Evolutionary conservation across 306 rosid species (phyloP), one percentile per base, ranked within the genome.

Genomic region (Cucurbita maxima): DNA sequence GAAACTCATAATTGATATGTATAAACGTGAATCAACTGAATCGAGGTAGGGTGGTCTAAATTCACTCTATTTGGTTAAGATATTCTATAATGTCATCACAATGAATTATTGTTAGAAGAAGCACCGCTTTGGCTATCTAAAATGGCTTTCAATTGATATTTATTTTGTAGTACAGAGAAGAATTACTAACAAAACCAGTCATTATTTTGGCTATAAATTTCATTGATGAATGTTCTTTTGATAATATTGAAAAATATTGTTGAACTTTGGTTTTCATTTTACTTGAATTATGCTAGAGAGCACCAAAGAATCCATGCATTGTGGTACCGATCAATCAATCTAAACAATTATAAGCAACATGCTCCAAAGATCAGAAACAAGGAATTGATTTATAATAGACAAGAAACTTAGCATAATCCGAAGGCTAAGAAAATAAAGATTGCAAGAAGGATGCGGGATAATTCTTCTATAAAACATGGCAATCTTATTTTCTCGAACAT

Each of bases 1-100:
- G 79, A 83, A 82, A 80, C 88, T 95, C 85, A 81, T 95, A 47
- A 61, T 86, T 83, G 93, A 80, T 73, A 91, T 91, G 96, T 91
- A 82, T 84, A 89, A 88, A 81, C 90, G 82, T 64, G 99, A 95
- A 79, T 83, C 94, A 70, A 82, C 87, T 81, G 96, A 91, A 76
- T 81, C 97, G 63, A 89, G 99, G 99, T 95, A 79, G 86, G 60
- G 62, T 13, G 11, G 25, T 63, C 64, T 78, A 10, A 7, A 16
- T 64, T 73, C 61, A 51, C 60, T 63, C 60, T 36, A 54, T 63
- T 71, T 83, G 48, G 72, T 61, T 60, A 48, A 64, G 16, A 64
- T 15, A 47, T 44, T 67, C 13, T 45, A 14, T 62, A 36, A 13
- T 15, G 13, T 69, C 41, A 22, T 6, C 20, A 47, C 47, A 68